Evolutionary conservation across 1,284 basidiomycete genomes (phyloP), one percentile per base, ranked within the genome.

Genomic region (Paramarasmius palmivorus): DNA sequence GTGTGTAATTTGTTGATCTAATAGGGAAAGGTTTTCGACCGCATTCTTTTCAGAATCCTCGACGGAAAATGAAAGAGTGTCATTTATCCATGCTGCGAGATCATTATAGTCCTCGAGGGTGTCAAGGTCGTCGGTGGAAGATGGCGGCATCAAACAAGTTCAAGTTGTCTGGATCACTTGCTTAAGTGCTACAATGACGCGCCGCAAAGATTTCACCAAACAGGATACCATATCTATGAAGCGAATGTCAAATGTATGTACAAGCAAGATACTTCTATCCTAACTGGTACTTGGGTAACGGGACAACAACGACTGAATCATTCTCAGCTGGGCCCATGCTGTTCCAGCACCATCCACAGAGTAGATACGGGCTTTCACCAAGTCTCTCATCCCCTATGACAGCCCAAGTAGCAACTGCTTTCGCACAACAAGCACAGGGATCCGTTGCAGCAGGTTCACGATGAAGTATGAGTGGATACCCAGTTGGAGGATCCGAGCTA

Each of bases 1-100:
- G 44, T 84, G 80, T 9, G 84, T 81, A 53, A 95, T 82, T 53
- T 82, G 80, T 55, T 83, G 80, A 65, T 95, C 92, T 39, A 94
- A 79, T 32, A 84, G 80, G 0, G 76, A 77, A 17, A 97, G 79
- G 53, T 83, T 77, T 55, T 62, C 54, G 9, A 57, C 41, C 47
- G 65, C 61, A 9, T 32, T 26, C 9, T 26, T 3, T 4, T n/a
- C 10, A 17, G 70, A 61, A 40, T 64, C 60, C 5, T 69, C 65
- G 41, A 68, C 71, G 40, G 68, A 64, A 40, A 65, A 55, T 54
- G 68, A 61, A 34, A 89, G 74, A 10, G 77, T 72, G 57, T 81
- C 75, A 66, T 89, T 88, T 41, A 89, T 79, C 87, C 87, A 89
- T 26, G 78, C 69, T 41, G 83, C 68, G n/a, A 81, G 74, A 59